Conservation (phyloP, 1,284 basidiomycete species). For the Papiliotrema nemorosa region DNA sequence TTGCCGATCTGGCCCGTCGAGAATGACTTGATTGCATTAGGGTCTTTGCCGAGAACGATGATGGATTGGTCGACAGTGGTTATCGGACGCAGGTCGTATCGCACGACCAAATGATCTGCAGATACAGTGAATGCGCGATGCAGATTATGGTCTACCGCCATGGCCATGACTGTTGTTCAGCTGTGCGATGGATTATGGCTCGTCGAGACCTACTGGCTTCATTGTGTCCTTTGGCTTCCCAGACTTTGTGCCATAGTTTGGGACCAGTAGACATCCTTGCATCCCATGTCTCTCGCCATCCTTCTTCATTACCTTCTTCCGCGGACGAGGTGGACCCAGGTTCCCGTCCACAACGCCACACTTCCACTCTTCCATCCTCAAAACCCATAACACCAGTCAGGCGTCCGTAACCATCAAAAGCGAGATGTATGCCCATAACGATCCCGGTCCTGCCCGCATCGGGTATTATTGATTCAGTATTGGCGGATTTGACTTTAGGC, state of each 20-base stretch:
- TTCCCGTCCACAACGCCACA: constrained; percentile 55
- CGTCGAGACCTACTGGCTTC: constrained; percentile 61
- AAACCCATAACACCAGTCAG: constrained; percentile 67
- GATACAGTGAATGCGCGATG: constrained; percentile 70
- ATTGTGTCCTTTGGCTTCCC: constrained; percentile 21
- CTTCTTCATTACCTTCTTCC: background rate
- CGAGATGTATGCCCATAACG: constrained; percentile 76
- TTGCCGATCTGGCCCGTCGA: constrained; percentile 75
- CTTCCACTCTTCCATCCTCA: constrained; percentile 72
- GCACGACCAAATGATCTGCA: constrained; percentile 72
- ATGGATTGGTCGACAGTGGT: background rate
- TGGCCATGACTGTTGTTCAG: constrained; percentile 69
- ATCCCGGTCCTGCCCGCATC: constrained; percentile 56
- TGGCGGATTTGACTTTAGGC: constrained; percentile 4
- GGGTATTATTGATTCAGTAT: background rate
- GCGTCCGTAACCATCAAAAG: constrained; percentile 26
- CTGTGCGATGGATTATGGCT: background rate
- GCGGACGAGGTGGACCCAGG: constrained; percentile 10
- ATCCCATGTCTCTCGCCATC: constrained; percentile 1
- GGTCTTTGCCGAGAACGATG: background rate
- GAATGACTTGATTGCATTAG: constrained; percentile 10
- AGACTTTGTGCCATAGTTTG: constrained; percentile 6
- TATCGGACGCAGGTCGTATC: constrained; percentile 51
- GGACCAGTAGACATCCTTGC: constrained; percentile 1
- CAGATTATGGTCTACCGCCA: constrained; percentile 63